A percentile compares a stretch with the other conserved stretches of the same genome.
phyloP scores from a whole-genome alignment of 2,329 filamentous ascomycete genomes.

The Talaromyces sp. region DNA sequence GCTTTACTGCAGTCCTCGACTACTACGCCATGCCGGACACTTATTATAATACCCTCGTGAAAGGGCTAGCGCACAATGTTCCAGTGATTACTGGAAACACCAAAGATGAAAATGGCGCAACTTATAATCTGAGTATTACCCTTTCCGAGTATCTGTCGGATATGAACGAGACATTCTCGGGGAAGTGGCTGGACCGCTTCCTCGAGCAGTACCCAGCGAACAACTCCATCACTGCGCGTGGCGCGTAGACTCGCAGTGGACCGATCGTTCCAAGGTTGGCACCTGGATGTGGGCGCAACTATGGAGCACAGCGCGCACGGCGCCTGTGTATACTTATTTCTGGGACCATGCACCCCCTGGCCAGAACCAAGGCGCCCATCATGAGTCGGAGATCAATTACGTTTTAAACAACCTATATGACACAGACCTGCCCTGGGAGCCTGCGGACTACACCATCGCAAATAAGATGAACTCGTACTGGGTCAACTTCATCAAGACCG shows the following conservation, averaged over 20 bases:
- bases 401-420: slow-evolving; percentile 24
- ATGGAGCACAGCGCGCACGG: slow-evolving; percentile 15
- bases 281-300: slow-evolving; percentile 18
- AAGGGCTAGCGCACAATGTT: slow-evolving; percentile 21
- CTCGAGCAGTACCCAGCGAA: slow-evolving; percentile 15
- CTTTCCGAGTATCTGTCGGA: slow-evolving; percentile 5
- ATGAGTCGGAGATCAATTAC: slow-evolving; percentile 25
- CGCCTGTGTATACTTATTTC: slow-evolving; percentile 22
- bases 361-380: slow-evolving; percentile 19
- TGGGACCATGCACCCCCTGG: slow-evolving; percentile 24
- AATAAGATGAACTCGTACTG: slow-evolving; percentile 24
- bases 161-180: not conserved
- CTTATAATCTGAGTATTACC: slow-evolving; percentile 17
- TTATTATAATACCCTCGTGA: slow-evolving; percentile 19
- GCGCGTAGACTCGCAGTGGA: slow-evolving; percentile 17
- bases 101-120: slow-evolving; percentile 22
- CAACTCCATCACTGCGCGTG: slow-evolving; percentile 9
- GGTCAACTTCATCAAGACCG: slow-evolving; percentile 25
- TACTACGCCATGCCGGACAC: slow-evolving; percentile 20
- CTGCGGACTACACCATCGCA: slow-evolving; percentile 18
- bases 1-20: slow-evolving; percentile 8
- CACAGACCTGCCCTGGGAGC: slow-evolving; percentile 16
- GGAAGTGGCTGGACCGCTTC: slow-evolving; percentile 13
- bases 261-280: slow-evolving; percentile 21
- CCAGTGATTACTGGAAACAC: slow-evolving; percentile 27